A percentile compares a stretch with the other conserved stretches of the same genome.
Evolutionary conservation across 768 basidiomycete species (phyloP).

Genomic region (Termitomyces sp.): DNA sequence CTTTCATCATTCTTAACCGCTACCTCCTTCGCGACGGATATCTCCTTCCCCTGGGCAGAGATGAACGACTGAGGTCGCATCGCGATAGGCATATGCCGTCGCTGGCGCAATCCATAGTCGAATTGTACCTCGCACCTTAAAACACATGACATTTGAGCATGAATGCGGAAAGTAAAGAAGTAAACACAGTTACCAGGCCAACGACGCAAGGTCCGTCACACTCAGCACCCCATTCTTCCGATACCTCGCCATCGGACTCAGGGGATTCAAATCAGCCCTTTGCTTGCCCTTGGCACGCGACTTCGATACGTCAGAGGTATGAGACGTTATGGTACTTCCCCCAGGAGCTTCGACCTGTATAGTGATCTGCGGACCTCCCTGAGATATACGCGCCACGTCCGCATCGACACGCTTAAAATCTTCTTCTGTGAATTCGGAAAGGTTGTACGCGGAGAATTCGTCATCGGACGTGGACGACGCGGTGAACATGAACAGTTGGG

Average conservation of each 20-base stretch:
- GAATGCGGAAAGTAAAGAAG: background rate
- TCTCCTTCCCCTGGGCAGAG: constrained; percentile 53
- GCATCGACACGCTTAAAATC: constrained; percentile 50
- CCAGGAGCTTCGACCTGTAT: constrained; percentile 25
- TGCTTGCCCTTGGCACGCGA: background rate
- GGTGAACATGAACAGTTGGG: background rate
- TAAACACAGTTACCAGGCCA: constrained; percentile 46
- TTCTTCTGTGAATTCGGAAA: constrained; percentile 52
- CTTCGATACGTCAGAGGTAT: background rate
- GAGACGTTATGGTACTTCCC: background rate
- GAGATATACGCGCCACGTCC: constrained; percentile 17
- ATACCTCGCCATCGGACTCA: constrained; percentile 37
- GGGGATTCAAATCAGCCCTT: background rate
- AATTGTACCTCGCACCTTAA: constrained; percentile 78
- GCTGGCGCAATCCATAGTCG: constrained; percentile 67
- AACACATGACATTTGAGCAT: background rate
- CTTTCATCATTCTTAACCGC: constrained; percentile 50
- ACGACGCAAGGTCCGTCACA: constrained; percentile 58
- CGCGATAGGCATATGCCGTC: constrained; percentile 40
- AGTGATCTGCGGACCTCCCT: constrained; percentile 25
- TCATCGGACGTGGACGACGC: constrained; percentile 21
- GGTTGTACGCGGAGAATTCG: constrained; percentile 42
- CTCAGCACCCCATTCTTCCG: constrained; percentile 42
- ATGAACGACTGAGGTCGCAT: constrained; percentile 51
- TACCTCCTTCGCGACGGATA: constrained; percentile 43